Evolutionary conservation across 139 green algal species (phyloP).

Genomic region (Yamagishiella unicocca): DNA sequence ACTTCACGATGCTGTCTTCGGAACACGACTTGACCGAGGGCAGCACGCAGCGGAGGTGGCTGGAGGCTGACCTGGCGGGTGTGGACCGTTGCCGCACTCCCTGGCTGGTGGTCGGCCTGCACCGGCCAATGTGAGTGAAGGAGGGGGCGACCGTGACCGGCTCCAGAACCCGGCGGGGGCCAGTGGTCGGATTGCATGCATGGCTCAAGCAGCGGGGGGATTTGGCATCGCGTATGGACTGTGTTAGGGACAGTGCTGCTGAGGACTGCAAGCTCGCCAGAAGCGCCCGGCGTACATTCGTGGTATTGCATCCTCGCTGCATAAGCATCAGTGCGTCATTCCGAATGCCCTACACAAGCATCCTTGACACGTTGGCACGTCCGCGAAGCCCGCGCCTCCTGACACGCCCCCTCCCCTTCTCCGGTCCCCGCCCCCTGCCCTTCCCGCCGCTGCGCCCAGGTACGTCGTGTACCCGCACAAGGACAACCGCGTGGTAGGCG

Average conservation of each 20-base stretch:
- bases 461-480: slow-evolving; percentile 89
- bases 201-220: too few species aligned
- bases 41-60: slow-evolving; percentile 78
- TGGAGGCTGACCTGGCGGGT: slow-evolving; percentile 69
- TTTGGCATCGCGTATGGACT: too few species aligned
- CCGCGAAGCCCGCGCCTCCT: not conserved
- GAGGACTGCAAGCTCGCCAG: too few species aligned
- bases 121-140: slow-evolving; percentile 75
- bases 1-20: slow-evolving; percentile 79
- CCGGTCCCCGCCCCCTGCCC: not conserved
- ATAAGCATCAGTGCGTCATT: too few species aligned
- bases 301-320: too few species aligned
- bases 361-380: not conserved
- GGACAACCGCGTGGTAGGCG: slow-evolving; percentile 75
- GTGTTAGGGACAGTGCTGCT: too few species aligned
- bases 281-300: too few species aligned
- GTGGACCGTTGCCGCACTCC: slow-evolving; percentile 82
- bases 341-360: too few species aligned
- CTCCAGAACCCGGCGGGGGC: too few species aligned
- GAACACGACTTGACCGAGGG: slow-evolving; percentile 80
- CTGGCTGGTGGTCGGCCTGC: slow-evolving; percentile 81
- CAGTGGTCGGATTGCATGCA: too few species aligned
- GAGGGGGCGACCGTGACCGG: too few species aligned
- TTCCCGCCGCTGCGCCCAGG: not conserved
- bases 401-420: not conserved